Evolutionary conservation across 2,329 filamentous ascomycete genomes (phyloP).

Genomic region (Aspergillus oerlinghausenensis): DNA sequence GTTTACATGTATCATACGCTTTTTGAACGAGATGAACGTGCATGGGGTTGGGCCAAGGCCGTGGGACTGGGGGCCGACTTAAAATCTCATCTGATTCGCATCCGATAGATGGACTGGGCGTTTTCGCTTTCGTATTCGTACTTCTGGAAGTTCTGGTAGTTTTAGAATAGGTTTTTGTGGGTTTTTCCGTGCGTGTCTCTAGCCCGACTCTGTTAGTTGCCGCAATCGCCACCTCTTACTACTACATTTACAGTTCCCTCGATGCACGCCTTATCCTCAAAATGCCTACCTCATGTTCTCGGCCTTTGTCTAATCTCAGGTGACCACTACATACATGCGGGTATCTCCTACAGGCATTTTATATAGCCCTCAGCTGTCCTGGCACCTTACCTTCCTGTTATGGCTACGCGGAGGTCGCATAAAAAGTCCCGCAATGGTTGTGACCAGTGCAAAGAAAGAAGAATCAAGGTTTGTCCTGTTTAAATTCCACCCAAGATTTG

Average conservation of each 20-base stretch:
- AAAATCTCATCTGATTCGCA: not conserved
- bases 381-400: not conserved
- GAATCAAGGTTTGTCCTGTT: slow-evolving; percentile 8
- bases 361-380: no score
- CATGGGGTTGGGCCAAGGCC: not conserved
- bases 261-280: no score
- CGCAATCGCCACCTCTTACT: not conserved
- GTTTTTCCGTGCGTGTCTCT: no score
- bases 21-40: not conserved
- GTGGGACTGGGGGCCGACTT: not conserved
- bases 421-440: slow-evolving; percentile 8
- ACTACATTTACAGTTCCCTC: no score
- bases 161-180: no score
- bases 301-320: not conserved
- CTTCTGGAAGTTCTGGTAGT: not conserved
- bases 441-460: slow-evolving; percentile 5
- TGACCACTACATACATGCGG: not conserved
- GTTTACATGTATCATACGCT: not conserved
- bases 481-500: not conserved
- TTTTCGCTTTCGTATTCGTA: not conserved
- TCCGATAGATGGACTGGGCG: not conserved
- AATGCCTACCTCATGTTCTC: no score
- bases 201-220: not conserved
- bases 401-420: slow-evolving; percentile 3
- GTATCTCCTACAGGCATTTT: not conserved